Evolutionary conservation across 768 basidiomycete genomes (phyloP), one percentile per base, ranked within the genome.

Genomic region (Mrakia gelida): DNA sequence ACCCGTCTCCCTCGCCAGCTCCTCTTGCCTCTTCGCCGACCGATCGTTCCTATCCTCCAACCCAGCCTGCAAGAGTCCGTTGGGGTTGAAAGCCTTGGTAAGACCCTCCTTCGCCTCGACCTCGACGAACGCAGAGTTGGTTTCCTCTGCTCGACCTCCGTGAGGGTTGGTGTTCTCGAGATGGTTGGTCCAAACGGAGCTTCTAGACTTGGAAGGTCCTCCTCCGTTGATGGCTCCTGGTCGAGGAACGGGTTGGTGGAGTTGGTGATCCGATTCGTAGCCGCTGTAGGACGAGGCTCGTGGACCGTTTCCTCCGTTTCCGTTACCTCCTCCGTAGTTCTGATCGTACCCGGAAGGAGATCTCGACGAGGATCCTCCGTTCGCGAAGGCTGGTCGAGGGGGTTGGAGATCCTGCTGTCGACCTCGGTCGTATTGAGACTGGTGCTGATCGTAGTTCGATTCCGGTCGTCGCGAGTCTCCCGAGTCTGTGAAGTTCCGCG

Each of bases 1-100:
- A 41, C 97, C 97, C 10, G 88, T 90, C 85, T 97, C 95, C 52
- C 95, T 88, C 15, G 97, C 97, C 16, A 93, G 85, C 84, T 97
- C 93, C 84, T 99, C 96, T 82, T 98, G 94, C 73, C 91, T 88
- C 84, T 95, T 95, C 2, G 97, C 97, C 43, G 95, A 97, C 52
- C 96, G 90, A 82, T 97, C 95, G 83, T 95, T 91, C 84, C 94
- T 94, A 83, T 98, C 95, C 82, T 96, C 93, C 80, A 98, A 87
- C 54, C 97, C 97, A 75, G 94, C 94, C 77, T 94, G 95, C 59
- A 99, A 89, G 23, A 99, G 86, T 11, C 97, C 97, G 79, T 96
- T 94, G 5, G 95, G 94, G 0, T 93, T 92, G 82, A 98, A 97
- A 1, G 95, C 95, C 83, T 95, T 96, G 15, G 93, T 95, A 88